Evolutionary conservation across 805 yeast species (phyloP).

Genomic region (Lipomyces orientalis): DNA sequence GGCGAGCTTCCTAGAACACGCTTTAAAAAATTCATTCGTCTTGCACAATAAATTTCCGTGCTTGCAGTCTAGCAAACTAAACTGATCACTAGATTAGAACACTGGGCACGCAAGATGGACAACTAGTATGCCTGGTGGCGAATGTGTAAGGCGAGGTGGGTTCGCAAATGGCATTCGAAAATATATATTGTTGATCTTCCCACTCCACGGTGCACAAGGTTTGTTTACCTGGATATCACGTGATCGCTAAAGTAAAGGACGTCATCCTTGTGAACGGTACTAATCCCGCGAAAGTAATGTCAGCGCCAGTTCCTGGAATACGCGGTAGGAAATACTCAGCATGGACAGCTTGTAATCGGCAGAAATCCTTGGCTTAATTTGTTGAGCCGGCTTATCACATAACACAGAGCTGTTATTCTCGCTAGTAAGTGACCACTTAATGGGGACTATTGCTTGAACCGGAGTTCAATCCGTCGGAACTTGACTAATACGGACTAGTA

Average conservation of each 20-base stretch:
- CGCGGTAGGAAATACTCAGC: too few species aligned
- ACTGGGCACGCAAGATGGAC: neutral
- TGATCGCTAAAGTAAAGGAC: neutral
- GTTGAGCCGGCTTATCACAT: too few species aligned
- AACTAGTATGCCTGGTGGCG: neutral
- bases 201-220: neutral
- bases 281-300: neutral
- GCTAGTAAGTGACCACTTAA: too few species aligned
- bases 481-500: too few species aligned
- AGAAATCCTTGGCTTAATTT: too few species aligned
- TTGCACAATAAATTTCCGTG: neutral
- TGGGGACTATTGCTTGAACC: too few species aligned
- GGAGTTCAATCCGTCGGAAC: too few species aligned
- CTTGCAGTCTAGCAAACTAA: neutral
- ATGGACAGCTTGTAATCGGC: too few species aligned
- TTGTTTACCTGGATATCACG: neutral
- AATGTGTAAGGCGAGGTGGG: neutral
- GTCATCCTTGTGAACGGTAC: neutral
- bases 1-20: constrained; percentile 63
- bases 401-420: too few species aligned
- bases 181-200: neutral
- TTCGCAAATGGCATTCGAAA: neutral
- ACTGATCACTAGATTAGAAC: neutral
- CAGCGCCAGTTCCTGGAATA: too few species aligned
- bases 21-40: constrained; percentile 70